A percentile compares a stretch with the other conserved stretches of the same genome.
phyloP scores from a whole-genome alignment of 306 rosid species.

The Alnus rubra region DNA sequence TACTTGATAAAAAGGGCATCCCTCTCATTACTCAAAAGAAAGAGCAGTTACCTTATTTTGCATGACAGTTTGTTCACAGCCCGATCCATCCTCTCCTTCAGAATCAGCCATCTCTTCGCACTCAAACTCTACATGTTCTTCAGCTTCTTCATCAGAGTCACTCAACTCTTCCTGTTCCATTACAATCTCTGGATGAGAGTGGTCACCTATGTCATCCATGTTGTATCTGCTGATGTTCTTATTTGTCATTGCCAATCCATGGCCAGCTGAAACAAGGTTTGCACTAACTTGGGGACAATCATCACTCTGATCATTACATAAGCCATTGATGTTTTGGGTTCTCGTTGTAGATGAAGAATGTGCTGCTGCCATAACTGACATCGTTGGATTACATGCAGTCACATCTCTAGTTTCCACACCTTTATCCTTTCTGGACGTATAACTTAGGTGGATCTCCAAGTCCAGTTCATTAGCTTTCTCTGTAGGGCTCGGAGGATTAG shows the following conservation, averaged over 20 bases:
- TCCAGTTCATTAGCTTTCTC: slow-evolving; percentile 70
- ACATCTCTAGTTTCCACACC: slow-evolving; percentile 36
- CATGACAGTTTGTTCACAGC: slow-evolving; percentile 48
- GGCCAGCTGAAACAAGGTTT: slow-evolving; percentile 41
- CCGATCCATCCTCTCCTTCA: slow-evolving; percentile 91
- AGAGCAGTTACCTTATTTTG: slow-evolving; percentile 58
- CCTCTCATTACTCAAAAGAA: slow-evolving; percentile 11
- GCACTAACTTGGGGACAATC: slow-evolving; percentile 34
- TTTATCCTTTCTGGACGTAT: slow-evolving; percentile 55
- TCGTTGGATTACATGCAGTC: slow-evolving; percentile 35
- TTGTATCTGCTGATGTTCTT: slow-evolving; percentile 44
- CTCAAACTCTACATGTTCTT: slow-evolving; percentile 96
- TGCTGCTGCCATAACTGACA: slow-evolving; percentile 28
- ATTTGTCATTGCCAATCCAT: slow-evolving; percentile 33
- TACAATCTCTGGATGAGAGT: slow-evolving; percentile 76
- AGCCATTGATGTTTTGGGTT: slow-evolving; percentile 32
- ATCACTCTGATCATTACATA: slow-evolving; percentile 36
- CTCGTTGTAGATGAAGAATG: slow-evolving; percentile 32
- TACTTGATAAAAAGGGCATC: neutral
- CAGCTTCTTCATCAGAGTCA: slow-evolving; percentile 85
- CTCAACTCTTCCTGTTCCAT: slow-evolving; percentile 98
- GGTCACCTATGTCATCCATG: slow-evolving; percentile 59
- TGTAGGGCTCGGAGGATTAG: slow-evolving; percentile 29
- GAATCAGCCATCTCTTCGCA: slow-evolving; percentile 95
- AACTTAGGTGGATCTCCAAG: slow-evolving; percentile 80